phyloP scores from a whole-genome alignment of 129 eudicot genomes.

The Escallonia rubra region DNA sequence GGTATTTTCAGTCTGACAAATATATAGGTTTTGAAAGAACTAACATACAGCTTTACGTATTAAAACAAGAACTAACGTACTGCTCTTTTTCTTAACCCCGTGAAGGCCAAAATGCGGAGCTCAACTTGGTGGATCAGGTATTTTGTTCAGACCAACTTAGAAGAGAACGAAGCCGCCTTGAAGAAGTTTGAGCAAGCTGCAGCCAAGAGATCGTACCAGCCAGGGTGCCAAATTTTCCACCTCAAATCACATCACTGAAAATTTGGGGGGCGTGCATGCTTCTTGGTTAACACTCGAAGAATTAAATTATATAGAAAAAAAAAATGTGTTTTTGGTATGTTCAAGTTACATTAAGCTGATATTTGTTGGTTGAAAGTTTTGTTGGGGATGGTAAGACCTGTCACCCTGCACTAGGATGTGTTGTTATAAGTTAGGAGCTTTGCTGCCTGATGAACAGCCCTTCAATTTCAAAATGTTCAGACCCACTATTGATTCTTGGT shows the following conservation, averaged over 20 bases:
- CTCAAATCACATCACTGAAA: conserved; percentile 49
- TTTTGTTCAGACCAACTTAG: conserved; percentile 59
- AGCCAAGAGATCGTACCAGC: conserved; percentile 47
- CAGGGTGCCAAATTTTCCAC: conserved; percentile 81
- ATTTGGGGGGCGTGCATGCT: neutral
- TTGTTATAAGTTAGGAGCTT: too few relatives aligned
- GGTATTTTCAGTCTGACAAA: too few relatives aligned
- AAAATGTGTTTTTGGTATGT: conserved; percentile 2
- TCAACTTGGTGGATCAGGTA: conserved; percentile 76
- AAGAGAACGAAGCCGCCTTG: conserved; percentile 64
- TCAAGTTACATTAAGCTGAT: conserved; percentile 1
- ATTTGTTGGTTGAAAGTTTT: conserved; percentile 21
- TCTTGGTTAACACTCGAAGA: conserved; percentile 3
- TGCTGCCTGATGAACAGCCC: too few relatives aligned
- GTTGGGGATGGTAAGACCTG: neutral
- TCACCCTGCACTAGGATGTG: too few relatives aligned
- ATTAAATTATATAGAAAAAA: conserved; percentile 4
- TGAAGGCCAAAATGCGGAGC: conserved; percentile 79
- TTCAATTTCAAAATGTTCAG: too few relatives aligned
- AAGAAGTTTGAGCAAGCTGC: conserved; percentile 81
- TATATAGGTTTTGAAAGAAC: too few relatives aligned
- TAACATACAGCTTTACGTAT: too few relatives aligned
- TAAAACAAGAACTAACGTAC: neutral
- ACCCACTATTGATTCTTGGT: too few relatives aligned
- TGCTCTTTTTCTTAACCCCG: neutral